phyloP scores from a whole-genome alignment of 2,329 filamentous ascomycete species.

The Laburnicola sp. region DNA sequence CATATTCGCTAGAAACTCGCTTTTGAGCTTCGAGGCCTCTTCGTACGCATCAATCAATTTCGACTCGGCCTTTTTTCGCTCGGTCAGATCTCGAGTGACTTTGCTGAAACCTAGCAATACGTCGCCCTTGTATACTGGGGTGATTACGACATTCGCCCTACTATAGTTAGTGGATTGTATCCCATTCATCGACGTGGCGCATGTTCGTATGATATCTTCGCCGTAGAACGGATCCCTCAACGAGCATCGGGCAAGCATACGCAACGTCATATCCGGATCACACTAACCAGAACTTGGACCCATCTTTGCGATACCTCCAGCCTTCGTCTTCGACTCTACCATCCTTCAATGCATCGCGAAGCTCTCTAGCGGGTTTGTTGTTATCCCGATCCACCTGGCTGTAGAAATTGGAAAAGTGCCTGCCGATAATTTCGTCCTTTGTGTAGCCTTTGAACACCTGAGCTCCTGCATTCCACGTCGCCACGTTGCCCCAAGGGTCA shows the following conservation, averaged over 20 bases:
- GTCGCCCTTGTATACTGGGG: slow-evolving; percentile 57
- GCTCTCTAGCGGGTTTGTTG: slow-evolving; percentile 57
- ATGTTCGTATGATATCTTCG: no score
- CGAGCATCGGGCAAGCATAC: no score
- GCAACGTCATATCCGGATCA: no score
- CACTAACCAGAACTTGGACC: slow-evolving; percentile 56
- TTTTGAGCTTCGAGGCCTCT: slow-evolving; percentile 65
- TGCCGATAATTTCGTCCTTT: slow-evolving; percentile 58
- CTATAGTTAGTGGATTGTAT: not conserved
- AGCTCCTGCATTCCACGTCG: slow-evolving; percentile 62
- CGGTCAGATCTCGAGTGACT: slow-evolving; percentile 61
- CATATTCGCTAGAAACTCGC: slow-evolving; percentile 66
- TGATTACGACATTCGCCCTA: slow-evolving; percentile 61
- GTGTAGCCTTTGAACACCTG: slow-evolving; percentile 60
- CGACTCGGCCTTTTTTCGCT: slow-evolving; percentile 59
- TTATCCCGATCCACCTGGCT: slow-evolving; percentile 53
- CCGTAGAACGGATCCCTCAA: no score
- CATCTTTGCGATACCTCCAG: slow-evolving; percentile 62
- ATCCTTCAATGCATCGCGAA: slow-evolving; percentile 58
- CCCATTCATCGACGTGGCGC: no score
- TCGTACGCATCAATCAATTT: slow-evolving; percentile 61
- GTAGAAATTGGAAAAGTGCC: slow-evolving; percentile 63
- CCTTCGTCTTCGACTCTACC: slow-evolving; percentile 63
- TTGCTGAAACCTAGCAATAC: slow-evolving; percentile 62
- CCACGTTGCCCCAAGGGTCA: slow-evolving; percentile 58